Percentiles rank a stretch among this genome's conserved stretches.
Evolutionary conservation across 768 basidiomycete species (phyloP).

Genomic region (Boletales sp.): DNA sequence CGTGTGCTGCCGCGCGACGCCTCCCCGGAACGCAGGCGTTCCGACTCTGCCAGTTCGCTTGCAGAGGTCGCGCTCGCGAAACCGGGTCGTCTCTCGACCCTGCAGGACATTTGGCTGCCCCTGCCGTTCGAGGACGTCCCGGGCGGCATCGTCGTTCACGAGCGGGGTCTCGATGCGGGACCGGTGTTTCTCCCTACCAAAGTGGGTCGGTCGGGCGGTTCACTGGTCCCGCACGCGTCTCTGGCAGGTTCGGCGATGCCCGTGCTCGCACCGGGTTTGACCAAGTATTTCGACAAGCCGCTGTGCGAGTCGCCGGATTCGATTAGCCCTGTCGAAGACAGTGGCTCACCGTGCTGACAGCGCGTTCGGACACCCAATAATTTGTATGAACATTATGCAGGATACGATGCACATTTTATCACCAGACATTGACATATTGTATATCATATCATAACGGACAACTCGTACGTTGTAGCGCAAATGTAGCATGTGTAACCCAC

Average conservation of each 20-base stretch:
- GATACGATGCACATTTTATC: too few species aligned
- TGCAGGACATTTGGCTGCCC: conserved; percentile 15
- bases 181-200: conserved; percentile 5
- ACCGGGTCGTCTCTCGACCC: conserved; percentile 11
- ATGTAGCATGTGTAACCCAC: too few species aligned
- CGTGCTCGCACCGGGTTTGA: conserved; percentile 1
- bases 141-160: conserved; percentile 7
- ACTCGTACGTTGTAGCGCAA: background rate
- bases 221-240: background rate
- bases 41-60: conserved; percentile 12
- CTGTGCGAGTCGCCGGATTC: conserved; percentile 24
- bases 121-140: conserved; percentile 16
- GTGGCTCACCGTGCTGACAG: background rate
- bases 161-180: conserved; percentile 14
- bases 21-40: conserved; percentile 3
- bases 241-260: background rate
- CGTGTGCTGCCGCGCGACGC: background rate
- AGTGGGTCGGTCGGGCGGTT: background rate
- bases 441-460: too few species aligned
- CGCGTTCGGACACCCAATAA: too few species aligned
- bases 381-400: too few species aligned
- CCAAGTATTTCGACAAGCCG: conserved; percentile 5
- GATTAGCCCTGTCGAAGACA: conserved; percentile 3
- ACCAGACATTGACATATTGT: too few species aligned
- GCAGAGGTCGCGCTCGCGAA: conserved; percentile 19